Conservation (phyloP, 305 asterid genomes). For the Nicotiana rustica region DNA sequence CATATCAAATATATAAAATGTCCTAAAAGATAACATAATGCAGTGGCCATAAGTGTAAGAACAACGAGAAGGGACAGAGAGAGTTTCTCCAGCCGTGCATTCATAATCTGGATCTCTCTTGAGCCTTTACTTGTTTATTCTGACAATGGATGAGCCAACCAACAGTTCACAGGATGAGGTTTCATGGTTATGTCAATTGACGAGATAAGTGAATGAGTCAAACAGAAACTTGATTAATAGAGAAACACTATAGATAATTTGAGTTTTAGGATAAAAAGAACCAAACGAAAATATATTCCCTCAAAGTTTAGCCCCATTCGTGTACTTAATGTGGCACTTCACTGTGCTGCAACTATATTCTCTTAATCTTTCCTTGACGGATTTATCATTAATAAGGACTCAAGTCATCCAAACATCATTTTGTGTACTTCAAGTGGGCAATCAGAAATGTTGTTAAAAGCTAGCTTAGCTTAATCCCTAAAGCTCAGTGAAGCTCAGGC, state of each 20-base stretch:
- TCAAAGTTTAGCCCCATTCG: neutral
- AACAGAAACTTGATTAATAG: neutral
- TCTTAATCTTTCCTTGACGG: neutral
- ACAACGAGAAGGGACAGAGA: constrained; percentile 5
- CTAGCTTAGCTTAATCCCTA: neutral
- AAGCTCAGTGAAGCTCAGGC: neutral
- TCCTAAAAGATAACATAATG: neutral
- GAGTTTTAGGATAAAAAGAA: constrained; percentile 4
- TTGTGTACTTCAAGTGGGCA: neutral
- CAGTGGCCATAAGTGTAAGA: neutral
- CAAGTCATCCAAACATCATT: neutral
- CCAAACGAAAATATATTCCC: constrained; percentile 7
- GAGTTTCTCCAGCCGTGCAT: constrained; percentile 4
- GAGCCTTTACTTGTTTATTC: constrained; percentile 8
- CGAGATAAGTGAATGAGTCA: neutral
- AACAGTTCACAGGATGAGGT: neutral
- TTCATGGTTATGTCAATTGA: constrained; percentile 15
- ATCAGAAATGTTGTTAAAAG: constrained; percentile 4
- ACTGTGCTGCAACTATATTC: neutral
- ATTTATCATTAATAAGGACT: neutral
- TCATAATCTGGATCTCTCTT: constrained; percentile 14
- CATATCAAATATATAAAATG: neutral
- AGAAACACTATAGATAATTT: neutral
- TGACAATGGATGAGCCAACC: constrained; percentile 1
- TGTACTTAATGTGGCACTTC: no score